phyloP scores from a whole-genome alignment of 2,329 filamentous ascomycete genomes.

The Colletotrichum scovillei region DNA sequence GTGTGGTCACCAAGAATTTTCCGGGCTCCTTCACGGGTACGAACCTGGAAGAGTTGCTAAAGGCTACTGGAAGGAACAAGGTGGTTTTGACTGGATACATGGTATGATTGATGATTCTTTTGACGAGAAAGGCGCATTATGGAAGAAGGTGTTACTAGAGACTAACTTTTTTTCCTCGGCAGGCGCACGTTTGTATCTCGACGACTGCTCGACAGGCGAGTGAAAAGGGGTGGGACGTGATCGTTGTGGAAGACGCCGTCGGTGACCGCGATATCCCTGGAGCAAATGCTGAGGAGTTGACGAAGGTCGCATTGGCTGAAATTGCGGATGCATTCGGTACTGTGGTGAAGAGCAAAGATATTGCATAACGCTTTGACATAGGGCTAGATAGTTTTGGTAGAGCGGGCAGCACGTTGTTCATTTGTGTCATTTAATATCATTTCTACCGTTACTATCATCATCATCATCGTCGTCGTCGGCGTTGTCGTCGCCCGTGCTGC shows the following conservation, averaged over 20 bases:
- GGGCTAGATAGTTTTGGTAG: no score
- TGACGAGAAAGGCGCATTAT: no score
- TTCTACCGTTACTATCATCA: no score
- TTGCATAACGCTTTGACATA: conserved; percentile 5
- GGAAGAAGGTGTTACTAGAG: conserved; percentile 29
- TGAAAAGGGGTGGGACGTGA: conserved; percentile 72
- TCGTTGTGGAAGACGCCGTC: conserved; percentile 70
- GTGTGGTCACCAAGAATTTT: conserved; percentile 67
- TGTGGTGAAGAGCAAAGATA: conserved; percentile 54
- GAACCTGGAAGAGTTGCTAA: conserved; percentile 63
- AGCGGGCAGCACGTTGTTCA: no score
- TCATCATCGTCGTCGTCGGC: no score
- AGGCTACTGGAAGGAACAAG: conserved; percentile 63
- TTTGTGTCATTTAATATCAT: no score
- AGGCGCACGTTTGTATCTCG: conserved; percentile 73
- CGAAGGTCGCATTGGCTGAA: conserved; percentile 63
- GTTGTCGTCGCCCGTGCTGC: no score
- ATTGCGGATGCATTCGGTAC: conserved; percentile 73
- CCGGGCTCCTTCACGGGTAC: conserved; percentile 73
- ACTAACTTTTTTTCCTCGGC: not conserved
- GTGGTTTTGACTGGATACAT: conserved; percentile 71
- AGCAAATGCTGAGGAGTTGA: conserved; percentile 62
- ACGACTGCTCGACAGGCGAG: conserved; percentile 71
- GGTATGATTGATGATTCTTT: conserved; percentile 42
- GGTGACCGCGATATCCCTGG: conserved; percentile 76